Evolutionary conservation across 2,329 filamentous ascomycete species (phyloP), one percentile per base, ranked within the genome.

Genomic region (Beauveria pseudobassiana): DNA sequence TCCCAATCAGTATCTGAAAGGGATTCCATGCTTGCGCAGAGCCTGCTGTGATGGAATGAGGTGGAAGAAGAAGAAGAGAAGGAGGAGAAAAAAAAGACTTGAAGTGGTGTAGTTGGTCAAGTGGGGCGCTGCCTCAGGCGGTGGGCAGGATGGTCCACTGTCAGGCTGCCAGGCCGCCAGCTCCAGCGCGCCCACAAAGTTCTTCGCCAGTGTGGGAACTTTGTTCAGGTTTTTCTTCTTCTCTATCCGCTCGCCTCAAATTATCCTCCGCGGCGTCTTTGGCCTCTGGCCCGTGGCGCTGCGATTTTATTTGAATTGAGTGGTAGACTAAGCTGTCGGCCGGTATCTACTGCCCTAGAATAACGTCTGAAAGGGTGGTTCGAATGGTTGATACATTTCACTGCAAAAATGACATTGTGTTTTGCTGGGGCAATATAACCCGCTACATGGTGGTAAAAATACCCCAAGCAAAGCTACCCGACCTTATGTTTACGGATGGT

Each of bases 271-370:
- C 42, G 48, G n/a, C 62, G 62, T 61, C 62, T 61, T 54, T 7
- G 40, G 49, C 54, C 54, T 43, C 22, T 49, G 59, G 69, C 67
- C 66, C 65, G 68, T 83, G 83, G 83, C 82, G 84, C 77, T 83
- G 84, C 79, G 75, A 73, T 70, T 74, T 73, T 74, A 75, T 74
- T 67, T 67, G 64, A 73, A 76, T 76, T 79, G 82, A 80, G 86
- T 83, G 86, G 82, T 74, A 89, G 85, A 89, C 77, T 68, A 75
- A 84, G 69, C 69, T 71, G 74, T 84, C 87, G 81, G 85, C 87
- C 87, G 87, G 88, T 91, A 91, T 91, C 88, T 91, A 87, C 88
- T 90, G 86, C 88, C 87, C 87, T 89, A 82, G 88, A 91, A 84
- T 87, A 76, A 77, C 76, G 74, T 80, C 80, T 91, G 88, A 90